Base-by-base conservation (phyloP, 164 flowering plant genomes). In the Liquidambar formosana region DNA sequence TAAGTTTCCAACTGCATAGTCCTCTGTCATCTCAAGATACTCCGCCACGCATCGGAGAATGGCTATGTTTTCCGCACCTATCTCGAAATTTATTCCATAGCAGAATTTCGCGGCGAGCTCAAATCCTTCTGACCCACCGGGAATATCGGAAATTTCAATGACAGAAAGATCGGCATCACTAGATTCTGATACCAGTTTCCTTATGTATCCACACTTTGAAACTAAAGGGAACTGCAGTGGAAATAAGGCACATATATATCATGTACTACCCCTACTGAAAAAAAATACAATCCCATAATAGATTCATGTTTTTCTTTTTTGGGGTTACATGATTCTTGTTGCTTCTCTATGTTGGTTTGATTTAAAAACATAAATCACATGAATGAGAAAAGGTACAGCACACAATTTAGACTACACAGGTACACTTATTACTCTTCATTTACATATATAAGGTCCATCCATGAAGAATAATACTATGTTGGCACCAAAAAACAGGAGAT, bases 11-110 rank as follows among this genome's bases (percentile, higher is more conserved):
- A 82, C 85, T 19, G 89, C 81, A 70, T 88, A 83, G 47, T 90
- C 95, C 80, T 96, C 97, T 0, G 96, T 89, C 99, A 96, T 96
- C 73, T 92, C 95, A 5, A 96, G 91, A 75, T 78, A 84, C 78
- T 96, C 99, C 5, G 97, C 94, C 60, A 64, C 85, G 57, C 99
- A 96, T 13, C 95, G 79, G n/a, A 93, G 88, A 80, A 76, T 69
- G 11, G 93, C 93, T 18, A 94, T 85, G 84, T 96, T 96, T 57
- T 88, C 93, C 12, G 83, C 78, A 68, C 76, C 72, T 28, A 96
- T 88, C 78, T 93, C 98, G 52, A 96, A 93, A 66, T 93, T 93
- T 61, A 91, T 84, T 3, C 97, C 99, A 69, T 96, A 96, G 64
- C 98, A 93, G 81, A 96, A 96, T 57, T 88, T 90, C 0, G 94